Evolutionary conservation across 2,329 filamentous ascomycete species (phyloP).

Genomic region (Gnomoniopsis sp.): DNA sequence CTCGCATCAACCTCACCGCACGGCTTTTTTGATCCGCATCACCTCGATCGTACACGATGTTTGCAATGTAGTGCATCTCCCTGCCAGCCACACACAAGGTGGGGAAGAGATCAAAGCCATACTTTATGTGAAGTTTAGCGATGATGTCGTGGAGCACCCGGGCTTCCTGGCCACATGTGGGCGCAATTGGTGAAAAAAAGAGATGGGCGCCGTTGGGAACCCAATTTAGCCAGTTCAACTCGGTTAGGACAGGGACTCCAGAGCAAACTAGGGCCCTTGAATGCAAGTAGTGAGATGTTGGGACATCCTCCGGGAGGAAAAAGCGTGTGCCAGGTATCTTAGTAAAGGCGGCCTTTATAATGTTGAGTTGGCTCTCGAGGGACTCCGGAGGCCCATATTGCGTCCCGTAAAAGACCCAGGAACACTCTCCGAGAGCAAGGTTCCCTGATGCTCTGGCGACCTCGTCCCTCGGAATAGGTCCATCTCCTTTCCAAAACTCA

Average conservation of each 20-base stretch:
- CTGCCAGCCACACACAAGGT: conserved; percentile 31
- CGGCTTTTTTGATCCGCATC: conserved; percentile 28
- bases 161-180: conserved; percentile 32
- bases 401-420: conserved; percentile 46
- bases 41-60: conserved; percentile 40
- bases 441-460: conserved; percentile 30
- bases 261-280: conserved; percentile 32
- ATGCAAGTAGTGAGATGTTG: conserved; percentile 35
- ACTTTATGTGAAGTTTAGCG: conserved; percentile 22
- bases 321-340: conserved; percentile 31
- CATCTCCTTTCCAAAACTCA: conserved; percentile 23
- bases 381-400: conserved; percentile 28
- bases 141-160: conserved; percentile 30
- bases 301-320: conserved; percentile 32
- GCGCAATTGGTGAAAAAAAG: conserved; percentile 34
- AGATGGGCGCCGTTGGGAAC: conserved; percentile 36
- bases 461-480: conserved; percentile 29
- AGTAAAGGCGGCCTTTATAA: conserved; percentile 32
- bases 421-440: conserved; percentile 36
- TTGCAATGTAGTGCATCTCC: conserved; percentile 43
- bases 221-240: conserved; percentile 35
- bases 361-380: conserved; percentile 24
- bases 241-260: conserved; percentile 36
- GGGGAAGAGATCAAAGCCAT: conserved; percentile 29
- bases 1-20: conserved; percentile 29